Percentiles rank a stretch among this genome's conserved stretches.
Conservation (phyloP, 2,329 filamentous ascomycete species). For the Talaromyces pinophilus region DNA sequence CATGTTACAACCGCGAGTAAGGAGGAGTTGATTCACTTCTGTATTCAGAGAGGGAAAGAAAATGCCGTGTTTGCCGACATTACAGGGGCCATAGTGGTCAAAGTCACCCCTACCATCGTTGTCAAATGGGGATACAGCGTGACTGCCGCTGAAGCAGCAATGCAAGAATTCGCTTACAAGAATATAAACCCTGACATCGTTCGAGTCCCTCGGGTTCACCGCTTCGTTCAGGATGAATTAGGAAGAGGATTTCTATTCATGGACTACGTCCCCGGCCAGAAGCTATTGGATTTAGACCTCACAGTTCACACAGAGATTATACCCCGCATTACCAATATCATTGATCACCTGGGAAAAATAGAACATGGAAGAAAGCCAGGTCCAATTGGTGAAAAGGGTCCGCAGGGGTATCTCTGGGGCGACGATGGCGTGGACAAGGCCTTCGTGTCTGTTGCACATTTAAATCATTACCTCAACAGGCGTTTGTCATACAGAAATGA, state of each 20-base stretch:
- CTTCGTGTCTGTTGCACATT: conserved; percentile 21
- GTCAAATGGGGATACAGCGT: conserved; percentile 28
- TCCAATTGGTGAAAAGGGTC: conserved; percentile 26
- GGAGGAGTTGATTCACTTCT: conserved; percentile 11
- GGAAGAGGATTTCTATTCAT: conserved; percentile 30
- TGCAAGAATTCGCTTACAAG: conserved; percentile 27
- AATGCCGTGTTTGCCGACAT: conserved; percentile 8
- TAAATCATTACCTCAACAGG: conserved; percentile 19
- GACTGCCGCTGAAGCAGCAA: conserved; percentile 26
- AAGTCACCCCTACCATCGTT: conserved; percentile 25
- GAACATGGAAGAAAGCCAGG: conserved; percentile 24
- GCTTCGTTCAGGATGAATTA: conserved; percentile 25
- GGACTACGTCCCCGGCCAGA: conserved; percentile 29
- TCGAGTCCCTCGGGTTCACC: conserved; percentile 28
- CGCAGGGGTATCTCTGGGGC: conserved; percentile 29
- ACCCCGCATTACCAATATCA: conserved; percentile 25
- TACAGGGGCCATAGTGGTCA: conserved; percentile 16
- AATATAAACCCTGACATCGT: conserved; percentile 26
- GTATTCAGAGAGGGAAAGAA: conserved; percentile 14
- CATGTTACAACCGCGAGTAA: conserved; percentile 14
- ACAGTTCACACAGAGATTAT: conserved; percentile 22
- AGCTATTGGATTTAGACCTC: conserved; percentile 24
- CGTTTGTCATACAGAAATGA: conserved; percentile 25
- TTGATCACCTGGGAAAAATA: conserved; percentile 25
- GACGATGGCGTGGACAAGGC: conserved; percentile 25